These are phyloP conservation scores for Apophysomyces ossiformis DNA, from an alignment of 371 early-diverging fungal species.

Conservation along the genomic window DNA sequence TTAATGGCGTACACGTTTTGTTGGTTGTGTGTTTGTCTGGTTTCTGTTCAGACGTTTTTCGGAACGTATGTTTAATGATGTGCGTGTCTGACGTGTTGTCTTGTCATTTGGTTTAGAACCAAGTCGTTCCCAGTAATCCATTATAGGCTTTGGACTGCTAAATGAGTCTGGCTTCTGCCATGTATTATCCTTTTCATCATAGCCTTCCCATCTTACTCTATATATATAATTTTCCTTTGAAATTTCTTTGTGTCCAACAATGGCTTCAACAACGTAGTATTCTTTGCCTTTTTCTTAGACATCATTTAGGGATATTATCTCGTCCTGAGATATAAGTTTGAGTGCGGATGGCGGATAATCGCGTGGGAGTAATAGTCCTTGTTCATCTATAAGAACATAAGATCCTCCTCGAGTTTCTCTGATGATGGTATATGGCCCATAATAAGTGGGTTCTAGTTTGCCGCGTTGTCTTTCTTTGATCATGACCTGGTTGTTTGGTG, in stretches of 20 bases:
- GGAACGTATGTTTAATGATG: background rate
- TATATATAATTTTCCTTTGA: background rate
- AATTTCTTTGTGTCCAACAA: too few relatives aligned
- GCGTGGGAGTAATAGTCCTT: conserved; percentile 12
- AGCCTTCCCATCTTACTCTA: conserved; percentile 13
- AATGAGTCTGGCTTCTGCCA: conserved; percentile 13
- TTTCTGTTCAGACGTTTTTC: too few relatives aligned
- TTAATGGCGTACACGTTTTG: too few relatives aligned
- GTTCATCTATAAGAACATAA: too few relatives aligned
- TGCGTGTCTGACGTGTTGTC: too few relatives aligned
- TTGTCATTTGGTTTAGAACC: too few relatives aligned
- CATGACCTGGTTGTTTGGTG: background rate
- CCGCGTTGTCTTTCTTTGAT: conserved; percentile 11
- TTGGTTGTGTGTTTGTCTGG: too few relatives aligned
- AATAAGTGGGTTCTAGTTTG: too few relatives aligned
- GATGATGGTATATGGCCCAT: conserved; percentile 17
- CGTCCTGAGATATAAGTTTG: conserved; percentile 20
- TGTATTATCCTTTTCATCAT: conserved; percentile 6
- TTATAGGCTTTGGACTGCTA: background rate
- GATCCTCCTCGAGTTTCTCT: too few relatives aligned
- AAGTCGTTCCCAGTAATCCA: conserved; percentile 16
- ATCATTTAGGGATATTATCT: background rate
- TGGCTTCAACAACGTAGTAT: too few relatives aligned
- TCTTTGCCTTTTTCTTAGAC: too few relatives aligned
- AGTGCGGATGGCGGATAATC: conserved; percentile 3